These are phyloP conservation scores for Tolypocladium cylindrosporum DNA, from an alignment of 2,329 filamentous ascomycete genomes.

Conservation along the genomic window DNA sequence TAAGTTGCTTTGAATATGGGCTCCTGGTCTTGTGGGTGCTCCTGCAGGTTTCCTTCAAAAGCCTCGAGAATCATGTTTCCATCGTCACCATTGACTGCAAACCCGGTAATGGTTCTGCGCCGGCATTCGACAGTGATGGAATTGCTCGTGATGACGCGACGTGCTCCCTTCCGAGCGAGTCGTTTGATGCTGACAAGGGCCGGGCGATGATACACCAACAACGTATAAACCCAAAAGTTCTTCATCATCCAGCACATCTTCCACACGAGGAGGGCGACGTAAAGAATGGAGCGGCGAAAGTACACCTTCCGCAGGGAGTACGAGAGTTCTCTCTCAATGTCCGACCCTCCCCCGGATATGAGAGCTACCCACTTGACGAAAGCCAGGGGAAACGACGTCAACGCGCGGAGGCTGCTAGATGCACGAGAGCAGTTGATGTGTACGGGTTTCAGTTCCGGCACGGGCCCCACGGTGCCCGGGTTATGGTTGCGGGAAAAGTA, in stretches of 20 bases:
- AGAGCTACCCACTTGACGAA: slow-evolving; percentile 23
- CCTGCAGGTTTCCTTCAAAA: slow-evolving; percentile 15
- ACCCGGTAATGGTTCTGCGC: slow-evolving; percentile 21
- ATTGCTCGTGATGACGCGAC: slow-evolving; percentile 15
- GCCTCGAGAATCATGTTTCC: slow-evolving; percentile 16
- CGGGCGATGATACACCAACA: slow-evolving; percentile 22
- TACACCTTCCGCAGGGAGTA: slow-evolving; percentile 18
- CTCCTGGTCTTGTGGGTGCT: slow-evolving; percentile 9
- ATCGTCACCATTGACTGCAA: slow-evolving; percentile 14
- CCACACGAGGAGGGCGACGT: slow-evolving; percentile 18
- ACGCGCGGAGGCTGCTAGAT: slow-evolving; percentile 2
- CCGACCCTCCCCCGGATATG: slow-evolving; percentile 21
- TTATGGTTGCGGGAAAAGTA: background rate
- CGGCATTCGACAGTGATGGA: slow-evolving; percentile 19
- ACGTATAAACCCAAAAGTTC: slow-evolving; percentile 19
- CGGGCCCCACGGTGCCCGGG: slow-evolving; percentile 2
- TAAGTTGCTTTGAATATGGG: slow-evolving; percentile 17
- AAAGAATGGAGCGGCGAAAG: slow-evolving; percentile 12
- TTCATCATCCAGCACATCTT: slow-evolving; percentile 18
- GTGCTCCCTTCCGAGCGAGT: slow-evolving; percentile 20
- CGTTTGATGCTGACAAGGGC: slow-evolving; percentile 19
- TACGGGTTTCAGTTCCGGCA: slow-evolving; percentile 1
- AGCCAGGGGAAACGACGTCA: slow-evolving; percentile 12
- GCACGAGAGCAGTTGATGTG: background rate
- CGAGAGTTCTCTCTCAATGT: slow-evolving; percentile 25